phyloP scores from a whole-genome alignment of 805 yeast genomes.

The Kurtzmaniella fragi region DNA sequence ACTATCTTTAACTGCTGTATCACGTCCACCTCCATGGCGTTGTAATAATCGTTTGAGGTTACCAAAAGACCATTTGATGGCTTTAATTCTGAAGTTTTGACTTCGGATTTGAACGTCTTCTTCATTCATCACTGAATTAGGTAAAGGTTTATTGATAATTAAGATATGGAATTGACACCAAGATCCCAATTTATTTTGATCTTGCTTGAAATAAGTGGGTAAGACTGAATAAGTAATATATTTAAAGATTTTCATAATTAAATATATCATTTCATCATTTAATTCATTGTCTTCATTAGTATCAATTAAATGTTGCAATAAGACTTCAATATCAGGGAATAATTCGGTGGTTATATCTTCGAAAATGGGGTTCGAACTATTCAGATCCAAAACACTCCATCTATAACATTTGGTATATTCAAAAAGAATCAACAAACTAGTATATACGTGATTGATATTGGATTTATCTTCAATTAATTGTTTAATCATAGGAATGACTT shows the following conservation, averaged over 20 bases:
- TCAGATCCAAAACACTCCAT: conserved; percentile 43
- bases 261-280: conserved; percentile 33
- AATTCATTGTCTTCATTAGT: conserved; percentile 10
- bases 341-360: conserved; percentile 31
- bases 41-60: conserved; percentile 36
- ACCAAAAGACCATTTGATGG: conserved; percentile 43
- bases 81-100: conserved; percentile 38
- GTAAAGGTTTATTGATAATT: conserved; percentile 36
- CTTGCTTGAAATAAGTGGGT: conserved; percentile 31
- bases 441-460: conserved; percentile 32
- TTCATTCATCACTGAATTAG: conserved; percentile 26
- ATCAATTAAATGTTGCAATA: conserved; percentile 23
- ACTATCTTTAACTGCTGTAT: conserved; percentile 24
- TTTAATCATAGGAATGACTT: conserved; percentile 34
- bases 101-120: conserved; percentile 23
- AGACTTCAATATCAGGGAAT: conserved; percentile 33
- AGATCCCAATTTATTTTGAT: conserved; percentile 29
- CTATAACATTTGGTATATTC: conserved; percentile 39
- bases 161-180: conserved; percentile 39
- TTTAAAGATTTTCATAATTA: conserved; percentile 37
- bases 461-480: conserved; percentile 23
- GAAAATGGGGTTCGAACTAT: conserved; percentile 31
- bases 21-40: conserved; percentile 41
- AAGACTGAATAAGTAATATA: conserved; percentile 33
- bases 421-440: conserved; percentile 35